Evolutionary conservation across 2,329 filamentous ascomycete genomes (phyloP).

Genomic region (Colletotrichum sublineola): DNA sequence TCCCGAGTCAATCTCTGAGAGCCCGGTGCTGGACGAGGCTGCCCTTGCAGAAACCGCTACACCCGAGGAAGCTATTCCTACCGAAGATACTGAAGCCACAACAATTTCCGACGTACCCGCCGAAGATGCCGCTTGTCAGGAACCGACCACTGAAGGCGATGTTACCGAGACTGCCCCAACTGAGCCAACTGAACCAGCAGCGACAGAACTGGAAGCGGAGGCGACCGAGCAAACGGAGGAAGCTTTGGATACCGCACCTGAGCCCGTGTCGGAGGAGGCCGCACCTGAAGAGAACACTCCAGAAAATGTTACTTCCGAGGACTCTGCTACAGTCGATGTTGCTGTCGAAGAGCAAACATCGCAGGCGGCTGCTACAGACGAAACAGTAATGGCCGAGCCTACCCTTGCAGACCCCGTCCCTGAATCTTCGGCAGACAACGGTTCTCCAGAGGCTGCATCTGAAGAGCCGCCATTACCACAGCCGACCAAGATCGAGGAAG

Average conservation of each 20-base stretch:
- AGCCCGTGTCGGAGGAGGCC: conserved; percentile 19
- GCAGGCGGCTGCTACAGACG: conserved; percentile 21
- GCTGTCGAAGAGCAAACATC: conserved; percentile 19
- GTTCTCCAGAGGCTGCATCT: not conserved
- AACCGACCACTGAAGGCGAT: not conserved
- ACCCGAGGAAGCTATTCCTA: conserved; percentile 6
- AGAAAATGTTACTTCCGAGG: conserved; percentile 14
- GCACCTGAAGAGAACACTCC: not conserved
- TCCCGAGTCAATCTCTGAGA: conserved; percentile 13
- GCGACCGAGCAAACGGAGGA: not conserved
- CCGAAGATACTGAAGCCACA: not conserved
- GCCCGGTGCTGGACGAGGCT: conserved; percentile 31
- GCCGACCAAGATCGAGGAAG: not conserved
- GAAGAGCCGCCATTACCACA: not conserved
- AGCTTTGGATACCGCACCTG: conserved; percentile 29
- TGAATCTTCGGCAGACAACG: not conserved
- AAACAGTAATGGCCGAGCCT: not conserved
- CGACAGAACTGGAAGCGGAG: not conserved
- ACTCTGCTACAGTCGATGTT: conserved; percentile 22
- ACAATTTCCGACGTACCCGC: not conserved
- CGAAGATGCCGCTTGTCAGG: not conserved
- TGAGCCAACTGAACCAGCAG: not conserved
- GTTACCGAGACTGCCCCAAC: not conserved
- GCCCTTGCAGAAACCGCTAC: conserved; percentile 20
- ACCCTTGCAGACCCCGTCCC: not conserved